Evolutionary conservation across 1,139 yeast genomes (phyloP).

Genomic region (Yamadazyma diospyri): DNA sequence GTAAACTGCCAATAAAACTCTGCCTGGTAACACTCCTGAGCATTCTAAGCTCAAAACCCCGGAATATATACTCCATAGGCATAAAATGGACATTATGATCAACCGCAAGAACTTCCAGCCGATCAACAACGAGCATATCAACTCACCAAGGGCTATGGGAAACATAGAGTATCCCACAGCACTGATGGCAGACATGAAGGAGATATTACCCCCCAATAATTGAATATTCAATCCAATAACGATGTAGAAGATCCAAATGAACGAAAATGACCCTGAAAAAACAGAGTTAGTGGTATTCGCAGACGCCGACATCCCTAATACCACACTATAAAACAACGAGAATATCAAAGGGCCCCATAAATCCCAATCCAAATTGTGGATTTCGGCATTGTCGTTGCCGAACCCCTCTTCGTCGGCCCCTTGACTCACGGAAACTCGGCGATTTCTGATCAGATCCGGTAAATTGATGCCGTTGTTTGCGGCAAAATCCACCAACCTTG

Average conservation of each 20-base stretch:
- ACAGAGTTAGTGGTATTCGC: conserved; percentile 38
- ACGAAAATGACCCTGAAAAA: conserved; percentile 48
- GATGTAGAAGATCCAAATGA: conserved; percentile 56
- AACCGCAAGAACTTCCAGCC: conserved; percentile 54
- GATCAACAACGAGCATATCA: conserved; percentile 53
- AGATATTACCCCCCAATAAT: conserved; percentile 66
- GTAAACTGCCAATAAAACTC: conserved; percentile 70
- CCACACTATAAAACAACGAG: conserved; percentile 59
- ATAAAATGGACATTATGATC: conserved; percentile 48
- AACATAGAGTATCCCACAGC: conserved; percentile 81
- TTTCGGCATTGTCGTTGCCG: conserved; percentile 21
- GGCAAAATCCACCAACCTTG: conserved; percentile 40
- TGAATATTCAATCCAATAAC: conserved; percentile 67
- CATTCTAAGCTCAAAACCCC: conserved; percentile 62
- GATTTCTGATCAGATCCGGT: conserved; percentile 35
- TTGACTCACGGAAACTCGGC: conserved; percentile 25
- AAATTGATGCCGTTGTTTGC: conserved; percentile 41
- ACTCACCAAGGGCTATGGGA: conserved; percentile 67
- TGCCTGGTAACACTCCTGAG: conserved; percentile 65
- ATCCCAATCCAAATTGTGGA: conserved; percentile 67
- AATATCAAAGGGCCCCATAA: conserved; percentile 87
- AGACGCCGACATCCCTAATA: conserved; percentile 45
- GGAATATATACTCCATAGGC: conserved; percentile 73
- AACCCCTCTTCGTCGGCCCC: conserved; percentile 24
- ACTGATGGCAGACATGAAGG: conserved; percentile 73